Evolutionary conservation across 306 rosid species (phyloP), one percentile per base, ranked within the genome.

Genomic region (Prunus mume): DNA sequence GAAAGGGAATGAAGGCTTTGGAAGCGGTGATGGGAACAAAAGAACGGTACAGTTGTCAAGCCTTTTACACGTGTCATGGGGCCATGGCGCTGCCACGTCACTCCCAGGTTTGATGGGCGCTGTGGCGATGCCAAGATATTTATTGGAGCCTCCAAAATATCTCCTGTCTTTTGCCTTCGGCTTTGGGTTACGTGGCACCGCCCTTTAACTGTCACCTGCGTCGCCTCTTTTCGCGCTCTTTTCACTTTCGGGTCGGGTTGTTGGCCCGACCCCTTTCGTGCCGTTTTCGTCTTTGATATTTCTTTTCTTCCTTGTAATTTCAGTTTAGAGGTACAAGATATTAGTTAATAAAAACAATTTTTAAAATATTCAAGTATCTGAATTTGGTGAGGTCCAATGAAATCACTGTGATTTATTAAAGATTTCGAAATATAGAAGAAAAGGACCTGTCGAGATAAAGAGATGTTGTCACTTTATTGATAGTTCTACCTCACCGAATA

Each of bases 21-120:
- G 83, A 69, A 77, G 82, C 43, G 76, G 80, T 74, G 82, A 38
- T 76, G 78, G 80, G 81, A 72, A 80, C 79, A 72, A 88, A 87
- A 82, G 72, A 78, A 30, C 43, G 78, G 74, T 80, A 88, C 91
- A 86, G 83, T 80, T 90, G 91, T 91, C 85, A 64, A 7, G 80
- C 66, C 96, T 90, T 92, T 93, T 88, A 85, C 97, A 91, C 92
- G 96, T 90, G 92, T 85, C 89, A 58, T 60, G 81, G 88, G 87
- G 49, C 91, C 91, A 65, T 27, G 2, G 1, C 12, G 6, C 41
- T 13, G 90, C 91, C 93, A 91, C 96, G 88, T 93, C 92, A 86
- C 24, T 1, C 4, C 65, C 5, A 11, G 27, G 63, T 17, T 38
- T 61, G 18, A 68, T 56, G 20, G 24, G 65, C 27, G 60, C n/a